Percentiles rank a stretch among this genome's conserved stretches.
These are phyloP conservation scores for Fusarium sororula DNA, from an alignment of 2,329 filamentous ascomycete species.

Conservation along the genomic window DNA sequence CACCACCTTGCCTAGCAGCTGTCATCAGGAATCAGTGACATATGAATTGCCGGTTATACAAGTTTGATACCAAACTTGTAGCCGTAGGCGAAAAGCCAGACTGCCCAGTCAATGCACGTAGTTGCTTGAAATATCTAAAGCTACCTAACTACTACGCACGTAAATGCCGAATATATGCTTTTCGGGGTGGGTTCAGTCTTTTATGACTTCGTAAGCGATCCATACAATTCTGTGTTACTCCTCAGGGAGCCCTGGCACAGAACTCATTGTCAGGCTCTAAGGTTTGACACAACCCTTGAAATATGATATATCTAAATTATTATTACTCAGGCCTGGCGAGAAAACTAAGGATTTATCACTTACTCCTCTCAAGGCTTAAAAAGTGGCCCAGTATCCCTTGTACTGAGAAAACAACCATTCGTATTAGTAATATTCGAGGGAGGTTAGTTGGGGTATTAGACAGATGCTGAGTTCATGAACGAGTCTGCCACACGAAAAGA, in stretches of 20 bases:
- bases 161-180: neutral
- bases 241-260: neutral
- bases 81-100: neutral
- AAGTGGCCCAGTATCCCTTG: too few species aligned
- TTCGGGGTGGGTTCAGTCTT: neutral
- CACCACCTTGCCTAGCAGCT: neutral
- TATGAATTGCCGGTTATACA: neutral
- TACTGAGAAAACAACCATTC: too few species aligned
- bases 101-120: neutral
- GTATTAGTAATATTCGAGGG: neutral
- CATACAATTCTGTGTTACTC: neutral
- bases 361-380: neutral
- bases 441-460: neutral
- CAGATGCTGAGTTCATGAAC: neutral
- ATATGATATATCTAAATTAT: neutral
- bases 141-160: neutral
- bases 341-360: neutral
- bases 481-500: neutral
- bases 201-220: neutral
- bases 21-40: neutral
- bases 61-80: neutral
- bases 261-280: neutral
- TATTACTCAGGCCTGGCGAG: neutral
- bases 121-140: neutral
- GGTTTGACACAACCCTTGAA: neutral